A percentile compares a stretch with the other conserved stretches of the same genome.
Evolutionary conservation across 345 rosid genomes (phyloP).

Genomic region (Citrus australasica): DNA sequence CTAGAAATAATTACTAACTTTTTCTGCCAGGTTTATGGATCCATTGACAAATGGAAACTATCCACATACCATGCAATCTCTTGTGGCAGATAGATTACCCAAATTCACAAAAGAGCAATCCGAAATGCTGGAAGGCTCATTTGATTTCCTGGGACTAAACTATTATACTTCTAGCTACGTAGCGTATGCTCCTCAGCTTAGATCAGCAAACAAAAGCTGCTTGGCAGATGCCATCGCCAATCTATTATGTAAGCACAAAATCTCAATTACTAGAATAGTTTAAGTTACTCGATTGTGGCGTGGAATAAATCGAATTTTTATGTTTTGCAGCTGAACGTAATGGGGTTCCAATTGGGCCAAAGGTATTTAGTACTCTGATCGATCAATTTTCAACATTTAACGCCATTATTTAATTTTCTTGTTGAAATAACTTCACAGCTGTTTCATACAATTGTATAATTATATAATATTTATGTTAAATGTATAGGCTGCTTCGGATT

Average conservation of each 20-base stretch:
- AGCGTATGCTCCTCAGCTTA: not conserved
- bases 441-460: not conserved
- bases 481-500: conserved; percentile 26
- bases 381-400: too few relatives aligned
- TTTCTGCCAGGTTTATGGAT: conserved; percentile 32
- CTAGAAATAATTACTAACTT: not conserved
- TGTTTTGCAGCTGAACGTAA: conserved; percentile 15
- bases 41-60: conserved; percentile 42
- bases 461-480: not conserved
- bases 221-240: conserved; percentile 22
- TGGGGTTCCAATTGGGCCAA: conserved; percentile 8
- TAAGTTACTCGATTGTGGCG: not conserved
- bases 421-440: too few relatives aligned
- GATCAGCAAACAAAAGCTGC: conserved; percentile 13
- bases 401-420: too few relatives aligned
- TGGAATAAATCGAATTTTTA: not conserved
- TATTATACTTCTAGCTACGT: conserved; percentile 36
- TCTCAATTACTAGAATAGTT: not conserved
- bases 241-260: conserved; percentile 12
- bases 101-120: conserved; percentile 28
- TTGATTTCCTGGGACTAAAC: conserved; percentile 42
- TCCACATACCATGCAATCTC: conserved; percentile 29
- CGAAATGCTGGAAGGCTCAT: conserved; percentile 22
- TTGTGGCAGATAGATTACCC: conserved; percentile 32
- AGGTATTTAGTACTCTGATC: not conserved